A percentile compares a stretch with the other conserved stretches of the same genome.
phyloP scores from a whole-genome alignment of 2,329 filamentous ascomycete species.

The Trichoderma simmonsii region DNA sequence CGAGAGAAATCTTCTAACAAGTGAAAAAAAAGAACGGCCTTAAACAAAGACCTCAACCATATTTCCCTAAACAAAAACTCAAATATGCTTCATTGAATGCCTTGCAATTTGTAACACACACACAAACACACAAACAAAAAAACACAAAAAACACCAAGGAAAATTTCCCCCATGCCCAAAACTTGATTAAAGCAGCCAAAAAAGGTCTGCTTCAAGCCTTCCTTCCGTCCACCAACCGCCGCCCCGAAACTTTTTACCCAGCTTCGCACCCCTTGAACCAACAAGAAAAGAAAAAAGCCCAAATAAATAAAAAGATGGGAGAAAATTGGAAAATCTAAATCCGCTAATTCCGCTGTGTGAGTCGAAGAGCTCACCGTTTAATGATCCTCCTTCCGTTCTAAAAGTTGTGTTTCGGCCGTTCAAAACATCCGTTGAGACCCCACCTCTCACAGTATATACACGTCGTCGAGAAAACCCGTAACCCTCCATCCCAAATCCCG shows the following conservation, averaged over 20 bases:
- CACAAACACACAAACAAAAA: not conserved
- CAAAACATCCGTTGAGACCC: not conserved
- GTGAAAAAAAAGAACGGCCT: not conserved
- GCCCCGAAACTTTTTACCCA: not conserved
- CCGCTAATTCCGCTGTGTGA: constrained; percentile 5
- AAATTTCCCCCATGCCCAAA: not conserved
- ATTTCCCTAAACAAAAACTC: not conserved
- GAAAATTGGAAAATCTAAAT: not conserved
- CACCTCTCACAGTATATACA: not conserved
- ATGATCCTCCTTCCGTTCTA: not conserved
- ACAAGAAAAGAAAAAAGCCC: not conserved
- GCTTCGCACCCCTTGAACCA: not conserved
- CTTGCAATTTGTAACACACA: constrained; percentile 4
- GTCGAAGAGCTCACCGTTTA: not conserved
- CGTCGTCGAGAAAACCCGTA: not conserved
- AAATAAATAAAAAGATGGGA: not conserved
- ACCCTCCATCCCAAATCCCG: not conserved
- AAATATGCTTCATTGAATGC: constrained; percentile 3
- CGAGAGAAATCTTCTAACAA: not conserved
- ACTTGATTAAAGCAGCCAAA: not conserved
- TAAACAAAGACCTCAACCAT: not conserved
- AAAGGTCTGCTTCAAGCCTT: not conserved
- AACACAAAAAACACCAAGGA: not conserved
- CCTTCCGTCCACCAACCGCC: not conserved
- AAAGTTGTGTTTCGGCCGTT: constrained; percentile 14